phyloP scores from a whole-genome alignment of 176 grass and related monocot species.

The Tillandsia fasciculata region DNA sequence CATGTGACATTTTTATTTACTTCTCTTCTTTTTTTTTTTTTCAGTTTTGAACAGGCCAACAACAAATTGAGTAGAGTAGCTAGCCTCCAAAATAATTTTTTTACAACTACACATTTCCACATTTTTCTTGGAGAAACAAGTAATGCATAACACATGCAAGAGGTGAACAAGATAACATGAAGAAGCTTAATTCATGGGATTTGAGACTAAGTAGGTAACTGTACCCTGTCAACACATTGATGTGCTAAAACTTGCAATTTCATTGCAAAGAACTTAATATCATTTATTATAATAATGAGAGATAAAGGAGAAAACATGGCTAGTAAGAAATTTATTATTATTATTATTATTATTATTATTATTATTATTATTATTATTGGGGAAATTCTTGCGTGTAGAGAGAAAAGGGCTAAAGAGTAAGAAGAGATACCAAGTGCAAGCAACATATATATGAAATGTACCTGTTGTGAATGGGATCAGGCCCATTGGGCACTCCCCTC shows the following conservation, averaged over 20 bases:
- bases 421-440: not conserved
- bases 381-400: not conserved
- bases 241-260: too few relatives aligned
- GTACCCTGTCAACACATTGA: too few relatives aligned
- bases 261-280: too few relatives aligned
- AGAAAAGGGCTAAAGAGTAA: not conserved
- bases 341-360: not conserved
- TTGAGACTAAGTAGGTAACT: too few relatives aligned
- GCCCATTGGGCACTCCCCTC: conserved; percentile 78
- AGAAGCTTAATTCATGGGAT: not conserved
- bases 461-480: conserved; percentile 91
- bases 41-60: not conserved
- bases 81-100: not conserved
- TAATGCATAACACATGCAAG: not conserved
- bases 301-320: too few relatives aligned
- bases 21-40: not conserved
- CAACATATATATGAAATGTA: conserved; percentile 8
- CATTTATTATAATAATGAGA: not conserved
- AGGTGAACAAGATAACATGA: not conserved
- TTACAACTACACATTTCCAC: not conserved
- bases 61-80: not conserved
- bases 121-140: not conserved
- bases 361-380: not conserved
- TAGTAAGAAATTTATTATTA: too few relatives aligned
- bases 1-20: not conserved